Base-by-base conservation (phyloP, 73 alveolate species). In the Paramecium pentaurelia region DNA sequence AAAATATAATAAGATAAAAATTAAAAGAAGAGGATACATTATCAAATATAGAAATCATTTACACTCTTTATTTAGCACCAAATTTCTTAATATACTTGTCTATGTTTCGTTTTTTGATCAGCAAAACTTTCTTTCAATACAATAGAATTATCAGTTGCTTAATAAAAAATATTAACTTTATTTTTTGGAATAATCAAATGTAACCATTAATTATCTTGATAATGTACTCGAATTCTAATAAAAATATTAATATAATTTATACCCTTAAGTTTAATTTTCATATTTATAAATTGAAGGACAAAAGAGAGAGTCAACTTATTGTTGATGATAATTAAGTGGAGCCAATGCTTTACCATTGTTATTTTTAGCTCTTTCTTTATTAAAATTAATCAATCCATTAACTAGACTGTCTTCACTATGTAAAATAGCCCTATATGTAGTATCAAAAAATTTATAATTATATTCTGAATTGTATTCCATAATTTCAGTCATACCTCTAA, bases 381-480 rank as follows among this genome's bases (percentile, higher is more conserved):
- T 68, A n/a, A 68, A 68, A 75, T 75, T 75, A 34, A 75, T 75
- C 27, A 75, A 37, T 10, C 37, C 88, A 14, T 27, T 34, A n/a
- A 75, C 60, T 11, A 45, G 16, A 75, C 58, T 37, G 1, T 37
- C 88, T 20, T 75, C 88, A 18, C 49, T 34, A 18, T 54, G 10
- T 37, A 40, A 11, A 1, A 75, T 75, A 34, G 58, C 58, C 11
- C 70, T 75, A 37, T 75, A 75, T 32, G 64, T 75, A 37, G 88
- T 37, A 75, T 75, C 88, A 40, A 37, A 34, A 75, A 37, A 75
- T 75, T 75, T 75, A 40, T 75, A 75, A 40, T 37, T 75, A 68
- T 32, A 68, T 68, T 68, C 88, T 75, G 68, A 75, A 37, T 75
- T 75, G 30, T 75, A 40, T 75, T 25, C 88, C 68, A 75, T 75